Base-by-base conservation (phyloP, 2,329 filamentous ascomycete genomes). In the Aspergillus jensenii region DNA sequence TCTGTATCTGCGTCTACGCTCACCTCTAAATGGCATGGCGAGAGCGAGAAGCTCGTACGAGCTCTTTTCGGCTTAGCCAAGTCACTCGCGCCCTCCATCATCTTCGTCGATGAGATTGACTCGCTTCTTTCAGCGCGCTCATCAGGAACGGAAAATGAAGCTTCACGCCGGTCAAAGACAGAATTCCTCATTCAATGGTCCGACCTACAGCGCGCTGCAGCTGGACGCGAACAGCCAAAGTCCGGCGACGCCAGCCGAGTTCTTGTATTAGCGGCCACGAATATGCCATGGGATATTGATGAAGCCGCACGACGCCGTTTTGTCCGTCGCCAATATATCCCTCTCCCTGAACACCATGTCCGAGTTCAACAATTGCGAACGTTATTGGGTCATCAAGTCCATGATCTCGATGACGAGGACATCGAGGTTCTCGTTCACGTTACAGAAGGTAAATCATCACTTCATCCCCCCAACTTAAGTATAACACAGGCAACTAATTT, bases 111-210 rank as follows among this genome's bases (percentile, higher is more conserved):
- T 68, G 95, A 99, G 72, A 99, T 99, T 62, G 95, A 99, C 73
- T 96, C 93, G 0, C 79, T 99, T 0, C 82, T 99, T 0, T 96
- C 92, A 1, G 87, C 92, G 15, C 83, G 95, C 52, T 90, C 91
- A 0, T 88, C 88, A 2, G 72, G 74, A 3, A 89, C 90, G 1
- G 95, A 98, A 69, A 90, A 98, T 67, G 95, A 99, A 76, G 91
- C 95, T 1, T 96, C 92, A 0, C 83, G 93, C 57, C 85, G 95
- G 55, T 96, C 97, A 70, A 99, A 99, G 77, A 99, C 95, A 0
- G 95, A 99, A 71, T 99, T 99, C 67, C 79, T 99, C 31, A 97
- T 99, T 27, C 93, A 97, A 70, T 99, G 95, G 95, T 95, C 90
- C 58, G 92, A 97, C 71, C 78, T 99, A 2, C 92, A 96, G 69